phyloP scores from a whole-genome alignment of 2,329 filamentous ascomycete genomes.

The Aureobasidium sp. region DNA sequence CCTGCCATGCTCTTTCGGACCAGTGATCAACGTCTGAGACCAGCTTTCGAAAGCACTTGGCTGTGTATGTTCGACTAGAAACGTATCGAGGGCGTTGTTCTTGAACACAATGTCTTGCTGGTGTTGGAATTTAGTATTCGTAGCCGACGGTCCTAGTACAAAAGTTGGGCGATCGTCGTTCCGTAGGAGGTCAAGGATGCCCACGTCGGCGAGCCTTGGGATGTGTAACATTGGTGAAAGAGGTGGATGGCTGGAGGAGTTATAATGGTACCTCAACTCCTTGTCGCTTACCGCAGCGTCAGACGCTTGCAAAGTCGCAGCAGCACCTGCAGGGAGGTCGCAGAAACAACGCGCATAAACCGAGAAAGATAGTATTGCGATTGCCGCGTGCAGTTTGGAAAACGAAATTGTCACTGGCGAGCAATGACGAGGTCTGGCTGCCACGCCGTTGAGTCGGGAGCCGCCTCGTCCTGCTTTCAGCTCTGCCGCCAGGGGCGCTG shows the following conservation, averaged over 20 bases:
- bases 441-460: neutral
- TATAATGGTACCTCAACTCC: neutral
- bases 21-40: neutral
- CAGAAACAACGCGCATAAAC: neutral
- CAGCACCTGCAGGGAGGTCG: neutral
- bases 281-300: neutral
- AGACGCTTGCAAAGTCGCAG: neutral
- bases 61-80: neutral
- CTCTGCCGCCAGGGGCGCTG: neutral
- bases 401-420: neutral
- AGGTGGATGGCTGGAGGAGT: neutral
- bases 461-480: neutral
- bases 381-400: neutral
- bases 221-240: neutral
- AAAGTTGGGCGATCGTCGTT: constrained; percentile 15
- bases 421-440: constrained; percentile 1
- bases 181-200: constrained; percentile 12
- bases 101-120: neutral
- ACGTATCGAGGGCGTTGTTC: constrained; percentile 6
- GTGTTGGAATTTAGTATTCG: neutral
- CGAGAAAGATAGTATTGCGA: neutral
- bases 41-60: neutral
- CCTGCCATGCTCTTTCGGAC: neutral
- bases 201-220: constrained; percentile 8
- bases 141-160: neutral